Evolutionary conservation across 2,329 filamentous ascomycete genomes (phyloP), one percentile per base, ranked within the genome.

Genomic region (Beauveria australis): DNA sequence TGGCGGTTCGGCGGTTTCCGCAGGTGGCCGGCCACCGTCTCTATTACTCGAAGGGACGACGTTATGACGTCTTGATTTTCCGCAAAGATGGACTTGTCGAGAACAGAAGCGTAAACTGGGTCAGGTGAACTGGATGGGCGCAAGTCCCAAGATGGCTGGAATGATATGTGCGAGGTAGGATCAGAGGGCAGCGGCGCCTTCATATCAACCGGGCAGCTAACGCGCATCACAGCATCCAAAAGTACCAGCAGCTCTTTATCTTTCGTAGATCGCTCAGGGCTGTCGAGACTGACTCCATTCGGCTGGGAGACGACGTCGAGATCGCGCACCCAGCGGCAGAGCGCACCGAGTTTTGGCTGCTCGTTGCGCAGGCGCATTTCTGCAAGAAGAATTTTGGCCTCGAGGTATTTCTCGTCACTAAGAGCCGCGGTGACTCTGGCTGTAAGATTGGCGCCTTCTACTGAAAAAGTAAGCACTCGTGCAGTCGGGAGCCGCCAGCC

Each of bases 251-350:
- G 75, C 59, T 87, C 81, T 41, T 78, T 72, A 12, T 86, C 81
- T 49, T 74, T 76, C 2, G 70, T 66, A 0, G 76, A 75, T 41
- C 80, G 75, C 58, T 74, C 66, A 3, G 71, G 64, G 1, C 63
- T 63, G 53, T 66, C 60, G 12, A 67, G 16, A 44, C 70, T 69
- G 51, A 74, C 71, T 3, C 77, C 77, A 2, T 76, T 76, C 0
- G 81, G 74, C 58, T 81, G 76, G 24, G 84, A 83, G 54, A 89
- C 82, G 26, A 89, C 82, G 66, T 89, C 87, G 28, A 89, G 74
- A 67, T 89, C 86, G 61, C 87, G 80, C 5, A 89, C 87, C 87
- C 87, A 90, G 61, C 87, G 82, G 70, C 86, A 89, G 8, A 89
- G 72, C 1, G 87, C 85, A 22, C 87, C 87, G 0, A 89, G 73